Conservation (phyloP, 2,329 filamentous ascomycete genomes). For the Zymoseptoria crescenta region DNA sequence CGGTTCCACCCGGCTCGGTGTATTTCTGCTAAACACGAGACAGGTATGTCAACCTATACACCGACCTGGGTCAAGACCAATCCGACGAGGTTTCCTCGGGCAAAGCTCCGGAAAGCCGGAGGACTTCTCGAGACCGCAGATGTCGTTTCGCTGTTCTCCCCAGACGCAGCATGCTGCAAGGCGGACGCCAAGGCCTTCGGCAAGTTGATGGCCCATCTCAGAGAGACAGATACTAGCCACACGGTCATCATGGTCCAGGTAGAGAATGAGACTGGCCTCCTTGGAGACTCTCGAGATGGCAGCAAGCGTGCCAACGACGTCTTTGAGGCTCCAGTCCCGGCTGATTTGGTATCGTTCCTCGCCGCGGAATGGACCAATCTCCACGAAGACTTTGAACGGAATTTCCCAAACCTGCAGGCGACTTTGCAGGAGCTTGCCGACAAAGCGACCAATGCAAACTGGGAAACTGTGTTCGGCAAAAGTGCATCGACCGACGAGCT, state of each 20-base stretch:
- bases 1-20: background rate
- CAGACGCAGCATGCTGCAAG: constrained; percentile 23
- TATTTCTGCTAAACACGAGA: background rate
- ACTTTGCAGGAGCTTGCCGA: background rate
- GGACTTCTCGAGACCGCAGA: constrained; percentile 15
- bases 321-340: constrained; percentile 34
- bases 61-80: constrained; percentile 35
- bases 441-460: constrained; percentile 22
- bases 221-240: constrained; percentile 39
- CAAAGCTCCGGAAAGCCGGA: constrained; percentile 23
- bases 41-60: constrained; percentile 32
- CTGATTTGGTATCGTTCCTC: constrained; percentile 27
- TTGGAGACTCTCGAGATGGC: constrained; percentile 46
- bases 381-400: constrained; percentile 3
- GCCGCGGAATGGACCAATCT: constrained; percentile 10
- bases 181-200: constrained; percentile 36
- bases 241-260: constrained; percentile 52
- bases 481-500: constrained; percentile 36
- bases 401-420: background rate
- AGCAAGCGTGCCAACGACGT: constrained; percentile 34
- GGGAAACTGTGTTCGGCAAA: constrained; percentile 37
- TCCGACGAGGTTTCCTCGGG: constrained; percentile 26
- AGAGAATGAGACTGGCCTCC: constrained; percentile 48
- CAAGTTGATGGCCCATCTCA: constrained; percentile 33
- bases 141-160: constrained; percentile 32